Conservation (phyloP, 1,139 yeast species). For the Zygoascus meyerae region DNA sequence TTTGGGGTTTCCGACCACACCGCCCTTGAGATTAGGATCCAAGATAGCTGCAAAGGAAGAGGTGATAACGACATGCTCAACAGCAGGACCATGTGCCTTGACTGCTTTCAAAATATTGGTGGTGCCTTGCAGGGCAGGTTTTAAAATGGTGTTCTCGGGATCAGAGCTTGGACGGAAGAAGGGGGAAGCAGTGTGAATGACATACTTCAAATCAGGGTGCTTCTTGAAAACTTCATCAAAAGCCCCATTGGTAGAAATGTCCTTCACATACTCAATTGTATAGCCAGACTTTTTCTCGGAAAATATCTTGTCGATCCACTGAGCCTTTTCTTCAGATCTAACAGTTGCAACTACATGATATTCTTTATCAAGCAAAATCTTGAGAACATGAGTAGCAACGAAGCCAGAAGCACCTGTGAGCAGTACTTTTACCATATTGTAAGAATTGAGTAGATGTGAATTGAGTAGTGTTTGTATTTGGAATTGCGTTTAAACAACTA, state of each 20-base stretch:
- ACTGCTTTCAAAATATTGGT: constrained; percentile 41
- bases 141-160: constrained; percentile 36
- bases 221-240: constrained; percentile 47
- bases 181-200: constrained; percentile 59
- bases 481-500: too few relatives aligned
- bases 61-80: constrained; percentile 48
- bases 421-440: constrained; percentile 30
- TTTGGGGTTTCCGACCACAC: not conserved
- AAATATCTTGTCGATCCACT: constrained; percentile 31
- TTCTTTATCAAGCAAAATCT: constrained; percentile 33
- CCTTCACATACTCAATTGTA: constrained; percentile 45
- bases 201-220: constrained; percentile 46
- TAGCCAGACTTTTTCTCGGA: constrained; percentile 21
- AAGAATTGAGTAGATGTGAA: too few relatives aligned
- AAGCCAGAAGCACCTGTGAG: constrained; percentile 58
- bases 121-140: constrained; percentile 52
- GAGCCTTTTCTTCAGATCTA: constrained; percentile 41
- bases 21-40: constrained; percentile 5
- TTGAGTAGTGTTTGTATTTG: too few relatives aligned
- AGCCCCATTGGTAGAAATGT: constrained; percentile 45
- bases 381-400: constrained; percentile 47
- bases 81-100: constrained; percentile 42
- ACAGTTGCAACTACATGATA: constrained; percentile 57
- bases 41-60: constrained; percentile 49
- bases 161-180: constrained; percentile 41